Percentiles rank a stretch among this genome's conserved stretches.
phyloP scores from a whole-genome alignment of 2,329 filamentous ascomycete species.

The Coniella lustricola region DNA sequence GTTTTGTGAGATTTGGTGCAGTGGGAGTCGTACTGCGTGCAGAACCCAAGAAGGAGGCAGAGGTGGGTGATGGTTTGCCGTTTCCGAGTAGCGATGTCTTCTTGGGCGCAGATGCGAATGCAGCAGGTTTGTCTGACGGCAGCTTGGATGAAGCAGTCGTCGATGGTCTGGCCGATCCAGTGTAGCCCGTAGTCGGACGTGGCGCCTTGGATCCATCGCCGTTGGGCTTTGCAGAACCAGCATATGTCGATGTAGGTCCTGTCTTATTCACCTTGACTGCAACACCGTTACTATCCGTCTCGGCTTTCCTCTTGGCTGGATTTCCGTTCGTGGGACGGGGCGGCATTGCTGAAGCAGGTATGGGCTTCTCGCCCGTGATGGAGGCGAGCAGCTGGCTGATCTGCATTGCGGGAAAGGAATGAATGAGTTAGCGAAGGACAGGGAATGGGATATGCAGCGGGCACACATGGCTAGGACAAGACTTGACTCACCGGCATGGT shows the following conservation, averaged over 20 bases:
- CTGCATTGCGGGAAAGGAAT: constrained; percentile 24
- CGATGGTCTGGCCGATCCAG: constrained; percentile 17
- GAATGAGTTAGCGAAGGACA: constrained; percentile 5
- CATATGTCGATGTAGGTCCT: constrained; percentile 16
- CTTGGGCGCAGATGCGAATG: constrained; percentile 11
- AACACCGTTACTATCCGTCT: constrained; percentile 37
- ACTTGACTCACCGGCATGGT: constrained; percentile 32
- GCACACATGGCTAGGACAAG: background rate
- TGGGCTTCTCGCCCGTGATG: constrained; percentile 49
- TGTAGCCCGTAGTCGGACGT: constrained; percentile 17
- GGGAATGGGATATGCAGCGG: background rate
- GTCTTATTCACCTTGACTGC: constrained; percentile 37
- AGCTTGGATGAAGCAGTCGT: constrained; percentile 18
- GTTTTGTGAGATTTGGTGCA: background rate
- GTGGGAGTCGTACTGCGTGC: background rate
- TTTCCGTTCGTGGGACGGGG: constrained; percentile 5
- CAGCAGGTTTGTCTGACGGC: constrained; percentile 16
- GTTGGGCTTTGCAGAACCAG: constrained; percentile 18
- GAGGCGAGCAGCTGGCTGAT: constrained; percentile 54
- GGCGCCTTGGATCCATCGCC: constrained; percentile 21
- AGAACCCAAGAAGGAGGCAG: constrained; percentile 5
- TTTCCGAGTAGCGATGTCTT: constrained; percentile 8
- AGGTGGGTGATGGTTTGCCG: constrained; percentile 10
- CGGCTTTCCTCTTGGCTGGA: constrained; percentile 49
- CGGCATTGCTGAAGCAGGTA: constrained; percentile 22